Conservation (phyloP, 148 eudicot species). For the Nepenthes gracilis region DNA sequence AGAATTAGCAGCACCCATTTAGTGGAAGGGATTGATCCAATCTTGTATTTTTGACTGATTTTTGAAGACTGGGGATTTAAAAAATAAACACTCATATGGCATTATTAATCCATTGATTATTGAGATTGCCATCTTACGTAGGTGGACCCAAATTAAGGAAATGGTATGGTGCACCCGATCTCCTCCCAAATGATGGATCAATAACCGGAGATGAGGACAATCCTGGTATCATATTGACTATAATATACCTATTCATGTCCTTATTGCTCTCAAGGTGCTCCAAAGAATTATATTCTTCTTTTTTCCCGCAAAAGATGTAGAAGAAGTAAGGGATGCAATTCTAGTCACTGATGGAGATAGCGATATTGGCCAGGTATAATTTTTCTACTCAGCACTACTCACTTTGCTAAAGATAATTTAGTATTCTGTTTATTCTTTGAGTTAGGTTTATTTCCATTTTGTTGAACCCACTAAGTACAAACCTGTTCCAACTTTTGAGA, state of each 20-base stretch:
- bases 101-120: neutral
- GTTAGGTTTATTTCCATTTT: too few relatives aligned
- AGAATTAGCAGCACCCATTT: too few relatives aligned
- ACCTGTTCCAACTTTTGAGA: too few relatives aligned
- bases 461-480: too few relatives aligned
- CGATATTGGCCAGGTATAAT: constrained; percentile 86
- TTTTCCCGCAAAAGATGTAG: constrained; percentile 32
- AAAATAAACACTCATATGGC: too few relatives aligned
- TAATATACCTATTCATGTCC: neutral
- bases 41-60: neutral
- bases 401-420: neutral
- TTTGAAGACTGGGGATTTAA: neutral
- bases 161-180: constrained; percentile 98
- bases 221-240: constrained; percentile 7
- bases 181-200: constrained; percentile 56
- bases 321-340: constrained; percentile 67
- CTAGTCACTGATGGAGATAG: constrained; percentile 90
- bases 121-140: constrained; percentile 11
- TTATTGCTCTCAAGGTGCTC: neutral
- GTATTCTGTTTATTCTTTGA: neutral
- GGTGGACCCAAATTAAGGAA: constrained; percentile 95
- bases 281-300: neutral
- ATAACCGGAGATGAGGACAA: constrained; percentile 29
- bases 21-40: too few relatives aligned
- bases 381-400: neutral